Evolutionary conservation across 768 basidiomycete species (phyloP).

Genomic region (Agrocybe pediades): DNA sequence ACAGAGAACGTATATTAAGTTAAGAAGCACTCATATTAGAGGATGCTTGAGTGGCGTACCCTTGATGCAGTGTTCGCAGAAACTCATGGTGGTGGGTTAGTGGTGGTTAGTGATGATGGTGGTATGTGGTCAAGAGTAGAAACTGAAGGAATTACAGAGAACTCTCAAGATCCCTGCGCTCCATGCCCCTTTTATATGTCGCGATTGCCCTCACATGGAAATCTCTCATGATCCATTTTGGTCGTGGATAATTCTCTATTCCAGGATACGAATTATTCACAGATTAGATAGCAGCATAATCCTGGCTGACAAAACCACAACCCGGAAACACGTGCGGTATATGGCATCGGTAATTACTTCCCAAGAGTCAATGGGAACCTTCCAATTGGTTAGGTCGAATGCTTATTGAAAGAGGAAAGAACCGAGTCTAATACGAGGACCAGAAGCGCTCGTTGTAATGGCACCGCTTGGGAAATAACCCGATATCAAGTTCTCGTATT

Average conservation of each 20-base stretch:
- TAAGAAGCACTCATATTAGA: background rate
- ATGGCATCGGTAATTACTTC: background rate
- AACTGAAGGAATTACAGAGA: background rate
- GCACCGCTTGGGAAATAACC: no score
- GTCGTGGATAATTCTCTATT: background rate
- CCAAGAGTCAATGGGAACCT: no score
- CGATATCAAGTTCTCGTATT: no score
- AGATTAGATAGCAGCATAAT: background rate
- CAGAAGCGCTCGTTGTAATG: no score
- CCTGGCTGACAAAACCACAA: background rate
- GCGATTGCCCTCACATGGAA: background rate
- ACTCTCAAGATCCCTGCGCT: background rate
- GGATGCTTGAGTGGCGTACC: conserved; percentile 33
- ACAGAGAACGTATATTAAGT: background rate
- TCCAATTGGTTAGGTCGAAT: no score
- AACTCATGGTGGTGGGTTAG: conserved; percentile 26
- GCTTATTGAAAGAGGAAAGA: no score
- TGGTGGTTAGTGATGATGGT: conserved; percentile 2
- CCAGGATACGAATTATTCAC: background rate
- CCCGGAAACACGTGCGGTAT: background rate
- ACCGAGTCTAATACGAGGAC: no score
- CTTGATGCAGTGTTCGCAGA: conserved; percentile 54
- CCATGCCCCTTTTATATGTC: background rate
- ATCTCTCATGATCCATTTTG: background rate
- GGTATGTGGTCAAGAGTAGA: background rate